phyloP scores from a whole-genome alignment of 2,329 filamentous ascomycete species.

The Fusarium metavorans region DNA sequence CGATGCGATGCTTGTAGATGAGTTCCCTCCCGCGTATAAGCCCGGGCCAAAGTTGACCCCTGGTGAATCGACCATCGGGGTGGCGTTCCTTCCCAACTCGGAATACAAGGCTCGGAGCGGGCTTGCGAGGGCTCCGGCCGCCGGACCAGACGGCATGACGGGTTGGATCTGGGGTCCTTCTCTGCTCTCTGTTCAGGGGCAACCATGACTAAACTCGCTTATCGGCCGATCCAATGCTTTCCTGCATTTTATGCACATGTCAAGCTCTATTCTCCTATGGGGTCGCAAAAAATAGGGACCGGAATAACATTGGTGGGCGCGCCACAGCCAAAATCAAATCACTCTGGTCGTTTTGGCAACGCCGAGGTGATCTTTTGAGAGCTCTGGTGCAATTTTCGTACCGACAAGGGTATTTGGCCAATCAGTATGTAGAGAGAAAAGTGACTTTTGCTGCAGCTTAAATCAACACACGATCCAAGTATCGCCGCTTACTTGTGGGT shows the following conservation, averaged over 20 bases:
- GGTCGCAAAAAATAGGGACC: neutral
- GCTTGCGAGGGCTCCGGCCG: constrained; percentile 6
- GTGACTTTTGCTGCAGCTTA: neutral
- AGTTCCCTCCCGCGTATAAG: constrained; percentile 15
- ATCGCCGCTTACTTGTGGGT: neutral
- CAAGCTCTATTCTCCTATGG: neutral
- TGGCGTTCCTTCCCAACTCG: constrained; percentile 21
- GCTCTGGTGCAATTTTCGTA: neutral
- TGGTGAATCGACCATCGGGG: constrained; percentile 10
- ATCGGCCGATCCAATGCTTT: constrained; percentile 9
- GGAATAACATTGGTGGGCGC: neutral
- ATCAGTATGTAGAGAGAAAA: neutral
- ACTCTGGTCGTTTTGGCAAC: neutral
- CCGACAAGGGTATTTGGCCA: neutral
- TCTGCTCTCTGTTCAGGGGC: neutral
- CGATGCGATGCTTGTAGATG: neutral
- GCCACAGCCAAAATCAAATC: neutral
- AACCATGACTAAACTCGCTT: constrained; percentile 7
- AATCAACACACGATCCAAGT: neutral
- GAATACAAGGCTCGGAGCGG: neutral
- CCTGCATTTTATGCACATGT: constrained; percentile 6
- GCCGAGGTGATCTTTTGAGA: neutral
- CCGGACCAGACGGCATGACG: constrained; percentile 1
- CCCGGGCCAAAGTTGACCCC: constrained; percentile 25
- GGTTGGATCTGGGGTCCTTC: neutral